These are phyloP conservation scores for Penicillium italicum DNA, from an alignment of 2,329 filamentous ascomycete species.

Conservation along the genomic window DNA sequence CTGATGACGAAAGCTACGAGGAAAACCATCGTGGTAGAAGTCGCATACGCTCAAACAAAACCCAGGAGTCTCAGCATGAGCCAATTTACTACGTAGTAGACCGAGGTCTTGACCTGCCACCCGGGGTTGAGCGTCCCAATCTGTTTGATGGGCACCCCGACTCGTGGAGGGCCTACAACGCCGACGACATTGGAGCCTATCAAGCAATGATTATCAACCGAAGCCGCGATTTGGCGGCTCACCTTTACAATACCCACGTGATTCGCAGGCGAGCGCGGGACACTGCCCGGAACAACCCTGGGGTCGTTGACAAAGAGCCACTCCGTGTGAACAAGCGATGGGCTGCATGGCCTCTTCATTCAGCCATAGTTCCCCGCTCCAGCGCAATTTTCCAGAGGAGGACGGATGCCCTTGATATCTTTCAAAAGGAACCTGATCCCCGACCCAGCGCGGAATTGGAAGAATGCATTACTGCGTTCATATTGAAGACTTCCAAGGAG, in stretches of 20 bases:
- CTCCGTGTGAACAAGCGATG: constrained; percentile 57
- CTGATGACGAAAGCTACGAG: constrained; percentile 26
- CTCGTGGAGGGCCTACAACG: constrained; percentile 83
- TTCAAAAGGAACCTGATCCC: constrained; percentile 44
- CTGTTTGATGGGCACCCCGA: constrained; percentile 52
- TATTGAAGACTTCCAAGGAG: constrained; percentile 65
- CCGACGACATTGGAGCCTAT: constrained; percentile 70
- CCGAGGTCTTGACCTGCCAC: constrained; percentile 20
- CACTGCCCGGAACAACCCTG: constrained; percentile 9
- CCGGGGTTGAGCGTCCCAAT: constrained; percentile 55
- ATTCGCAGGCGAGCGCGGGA: constrained; percentile 53
- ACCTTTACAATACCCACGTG: constrained; percentile 74
- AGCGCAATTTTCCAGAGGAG: constrained; percentile 51
- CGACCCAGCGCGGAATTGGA: constrained; percentile 62
- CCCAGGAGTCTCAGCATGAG: neutral
- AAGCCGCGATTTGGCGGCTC: constrained; percentile 65
- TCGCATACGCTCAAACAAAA: neutral
- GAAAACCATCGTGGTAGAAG: constrained; percentile 16
- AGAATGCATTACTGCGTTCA: constrained; percentile 64
- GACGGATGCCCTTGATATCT: constrained; percentile 51
- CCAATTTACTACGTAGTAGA: constrained; percentile 16
- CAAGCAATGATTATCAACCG: constrained; percentile 61
- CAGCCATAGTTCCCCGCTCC: constrained; percentile 58
- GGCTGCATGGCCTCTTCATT: constrained; percentile 80
- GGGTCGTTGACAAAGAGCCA: constrained; percentile 14